Base-by-base conservation (phyloP, 2,329 filamentous ascomycete species). In the Sclerotiophoma versabilis region DNA sequence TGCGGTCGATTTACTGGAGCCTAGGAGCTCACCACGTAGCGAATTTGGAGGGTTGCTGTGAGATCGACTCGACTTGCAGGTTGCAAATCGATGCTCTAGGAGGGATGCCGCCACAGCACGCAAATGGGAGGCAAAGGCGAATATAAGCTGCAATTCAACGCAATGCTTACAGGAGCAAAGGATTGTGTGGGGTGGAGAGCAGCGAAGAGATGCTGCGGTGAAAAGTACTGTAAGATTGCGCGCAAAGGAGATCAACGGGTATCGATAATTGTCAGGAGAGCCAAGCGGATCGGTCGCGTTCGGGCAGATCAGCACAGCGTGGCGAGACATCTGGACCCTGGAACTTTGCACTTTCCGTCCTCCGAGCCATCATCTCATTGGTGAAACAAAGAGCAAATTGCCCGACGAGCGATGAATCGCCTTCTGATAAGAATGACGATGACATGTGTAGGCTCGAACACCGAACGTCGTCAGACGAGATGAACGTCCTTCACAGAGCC, bases 281-380 rank as follows among this genome's bases (percentile, higher is more conserved):
- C 51, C 45, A 54, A 54, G 51, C 19, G 37, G 45, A 39, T 54
- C 51, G 51, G 45, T 49, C 45, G 39, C 33, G 45, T 45, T 45
- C 45, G 45, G 51, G 51, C 51, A 49, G 39, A 54, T 49, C 51
- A 54, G 48, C 51, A 29, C 51, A 54, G 51, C 44, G 51, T 54
- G 51, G 51, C 51, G 51, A 54, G 51, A 54, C 44, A 48, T 43
- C 30, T 27, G 32, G 38, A 46, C 51, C 51, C 45, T 54, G 39
- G 42, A 36, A 34, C 45, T 22, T 32, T 38, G 33, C 39, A 27
- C 45, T 23, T 39, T 54, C 51, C 45, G 45, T 4, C n/a, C 22
- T 25, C 51, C 51, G 51, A 49, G 29, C 33, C 17, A 33, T 14
- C 17, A 17, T 23, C 25, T 47, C 33, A 54, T 49, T 49, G 51